These are phyloP conservation scores for Phalaenopsis hybrid DNA, from an alignment of 116 monocot species.

Conservation along the genomic window DNA sequence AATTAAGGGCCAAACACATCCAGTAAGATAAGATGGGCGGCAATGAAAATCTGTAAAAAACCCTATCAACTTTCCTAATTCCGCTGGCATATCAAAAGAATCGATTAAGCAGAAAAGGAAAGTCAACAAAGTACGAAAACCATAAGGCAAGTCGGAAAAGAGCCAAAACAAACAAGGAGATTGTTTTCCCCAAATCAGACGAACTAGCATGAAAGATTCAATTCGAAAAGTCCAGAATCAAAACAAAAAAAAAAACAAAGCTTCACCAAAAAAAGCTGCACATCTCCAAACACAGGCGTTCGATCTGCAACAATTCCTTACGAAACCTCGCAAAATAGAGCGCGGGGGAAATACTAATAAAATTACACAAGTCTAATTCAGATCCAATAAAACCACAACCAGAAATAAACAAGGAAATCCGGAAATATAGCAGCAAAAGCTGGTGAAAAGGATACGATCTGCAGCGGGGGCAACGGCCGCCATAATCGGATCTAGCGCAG, in stretches of 20 bases:
- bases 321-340: not conserved
- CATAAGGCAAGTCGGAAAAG: not conserved
- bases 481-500: conserved; percentile 24
- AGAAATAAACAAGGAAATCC: not conserved
- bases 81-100: not conserved
- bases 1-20: conserved; percentile 3
- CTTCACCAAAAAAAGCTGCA: not conserved
- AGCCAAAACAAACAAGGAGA: not conserved
- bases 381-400: not conserved
- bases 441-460: conserved; percentile 37
- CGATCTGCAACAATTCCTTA: conserved; percentile 1
- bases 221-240: not conserved
- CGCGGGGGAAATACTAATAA: too few species aligned
- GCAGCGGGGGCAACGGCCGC: conserved; percentile 44
- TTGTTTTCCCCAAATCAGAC: not conserved
- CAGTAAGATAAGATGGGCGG: not conserved
- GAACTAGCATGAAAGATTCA: not conserved
- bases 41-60: not conserved
- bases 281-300: not conserved
- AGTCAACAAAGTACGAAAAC: not conserved
- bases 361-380: not conserved
- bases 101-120: not conserved
- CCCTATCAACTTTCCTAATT: not conserved
- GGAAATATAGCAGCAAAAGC: not conserved
- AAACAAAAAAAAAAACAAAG: not conserved